Evolutionary conservation across 139 green algal species (phyloP).

Genomic region (Tetradesmus lagerheimii): DNA sequence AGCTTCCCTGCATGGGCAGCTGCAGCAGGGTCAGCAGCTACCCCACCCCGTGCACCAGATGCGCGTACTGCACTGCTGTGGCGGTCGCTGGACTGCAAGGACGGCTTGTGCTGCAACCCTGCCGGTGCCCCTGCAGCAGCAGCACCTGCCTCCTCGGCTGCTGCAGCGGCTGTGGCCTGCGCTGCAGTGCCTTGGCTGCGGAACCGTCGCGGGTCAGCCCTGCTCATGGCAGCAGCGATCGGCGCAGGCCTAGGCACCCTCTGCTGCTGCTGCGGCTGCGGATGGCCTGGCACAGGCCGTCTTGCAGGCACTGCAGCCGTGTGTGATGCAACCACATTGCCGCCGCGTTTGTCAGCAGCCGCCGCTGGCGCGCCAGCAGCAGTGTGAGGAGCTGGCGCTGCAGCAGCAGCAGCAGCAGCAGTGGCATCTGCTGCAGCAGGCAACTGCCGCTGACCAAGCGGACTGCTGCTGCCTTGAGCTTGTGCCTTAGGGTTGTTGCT

Average conservation of each 20-base stretch:
- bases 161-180: conserved; percentile 13
- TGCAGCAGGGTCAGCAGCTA: background rate
- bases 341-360: background rate
- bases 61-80: background rate
- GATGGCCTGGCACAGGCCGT: background rate
- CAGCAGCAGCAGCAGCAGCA: background rate
- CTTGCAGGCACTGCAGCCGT: background rate
- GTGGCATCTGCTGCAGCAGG: background rate
- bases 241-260: background rate
- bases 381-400: background rate
- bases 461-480: conserved; percentile 8
- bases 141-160: background rate
- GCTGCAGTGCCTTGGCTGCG: conserved; percentile 3
- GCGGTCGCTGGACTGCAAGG: background rate
- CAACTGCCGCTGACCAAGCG: background rate
- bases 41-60: background rate
- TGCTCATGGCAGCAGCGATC: conserved; percentile 36
- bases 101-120: background rate
- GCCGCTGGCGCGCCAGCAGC: background rate
- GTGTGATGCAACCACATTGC: background rate
- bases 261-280: background rate
- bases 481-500: background rate
- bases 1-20: background rate
- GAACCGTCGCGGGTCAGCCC: background rate
- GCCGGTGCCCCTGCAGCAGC: conserved; percentile 20